Base-by-base conservation (phyloP, 2,329 filamentous ascomycete species). In the Didymella pomorum region DNA sequence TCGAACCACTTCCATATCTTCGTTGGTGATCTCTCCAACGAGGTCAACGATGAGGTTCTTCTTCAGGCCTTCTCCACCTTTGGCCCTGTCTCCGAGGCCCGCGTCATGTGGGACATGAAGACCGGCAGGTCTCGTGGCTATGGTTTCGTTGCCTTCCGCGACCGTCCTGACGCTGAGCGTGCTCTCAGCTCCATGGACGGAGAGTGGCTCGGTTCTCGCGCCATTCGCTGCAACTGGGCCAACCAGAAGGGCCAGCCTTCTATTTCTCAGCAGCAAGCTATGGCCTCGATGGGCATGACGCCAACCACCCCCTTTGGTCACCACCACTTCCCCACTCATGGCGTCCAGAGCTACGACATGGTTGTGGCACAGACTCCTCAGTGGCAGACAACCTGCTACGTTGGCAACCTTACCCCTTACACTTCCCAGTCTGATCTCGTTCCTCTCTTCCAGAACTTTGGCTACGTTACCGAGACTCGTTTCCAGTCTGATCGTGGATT, bases 31-130 rank as follows among this genome's bases (percentile, higher is more conserved):
- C 81, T 99, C 56, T 97, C 93, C 70, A 99, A 99, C 74, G 95
- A 99, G 79, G 95, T 99, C 77, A 99, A 99, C 71, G 95, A 99
- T 71, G 95, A 99, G 74, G 87, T 97, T 51, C 85, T 99, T 21
- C 83, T 90, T 16, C 93, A 97, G 79, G 95, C 95, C 12, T 99
- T 99, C 80, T 96, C 92, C 46, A 92, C 92, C 43, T 99, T 98
- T 77, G 95, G 95, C 39, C 92, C 89, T 12, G 93, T 99, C 47
- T 99, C 95, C 2, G 95, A 99, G 79, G 95, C 95, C 60, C 93
- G 95, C 71, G 95, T 99, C 65, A 99, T 99, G 95, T 99, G 95
- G 95, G 95, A 99, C 78, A 99, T 99, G 95, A 99, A 99, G 86
- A 99, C 95, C 33, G 95, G 95, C 67, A 89, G 95, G 64, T 98